Evolutionary conservation across 2,329 filamentous ascomycete genomes (phyloP).

Genomic region (Rhynchosporium graminicola): DNA sequence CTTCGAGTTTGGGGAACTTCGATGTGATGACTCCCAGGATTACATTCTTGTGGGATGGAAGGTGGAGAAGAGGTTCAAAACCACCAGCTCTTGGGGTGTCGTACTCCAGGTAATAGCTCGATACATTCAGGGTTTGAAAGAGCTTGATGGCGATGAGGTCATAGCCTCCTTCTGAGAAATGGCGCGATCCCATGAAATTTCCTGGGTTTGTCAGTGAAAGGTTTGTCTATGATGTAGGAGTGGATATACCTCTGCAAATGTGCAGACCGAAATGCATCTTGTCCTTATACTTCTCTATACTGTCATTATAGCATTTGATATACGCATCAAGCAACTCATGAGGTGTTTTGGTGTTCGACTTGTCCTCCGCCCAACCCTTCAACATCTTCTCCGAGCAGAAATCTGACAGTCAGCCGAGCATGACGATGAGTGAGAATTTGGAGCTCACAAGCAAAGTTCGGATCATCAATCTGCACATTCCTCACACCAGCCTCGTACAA

Average conservation of each 20-base stretch:
- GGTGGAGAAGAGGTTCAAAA: constrained; percentile 63
- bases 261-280: constrained; percentile 80
- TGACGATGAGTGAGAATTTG: not conserved
- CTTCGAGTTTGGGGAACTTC: constrained; percentile 63
- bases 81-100: constrained; percentile 65
- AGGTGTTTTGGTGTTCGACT: constrained; percentile 54
- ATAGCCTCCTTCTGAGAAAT: constrained; percentile 68
- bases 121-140: constrained; percentile 62
- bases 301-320: constrained; percentile 76
- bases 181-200: constrained; percentile 67
- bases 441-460: constrained; percentile 62
- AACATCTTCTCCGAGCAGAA: constrained; percentile 76
- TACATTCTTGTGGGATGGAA: constrained; percentile 64
- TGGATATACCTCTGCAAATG: constrained; percentile 60
- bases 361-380: constrained; percentile 66
- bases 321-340: constrained; percentile 75
- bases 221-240: not conserved
- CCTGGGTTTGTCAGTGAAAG: constrained; percentile 16
- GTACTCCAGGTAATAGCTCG: constrained; percentile 72
- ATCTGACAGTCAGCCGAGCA: constrained; percentile 46
- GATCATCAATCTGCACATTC: constrained; percentile 58
- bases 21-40: constrained; percentile 68
- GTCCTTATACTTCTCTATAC: constrained; percentile 60
- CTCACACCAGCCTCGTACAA: constrained; percentile 56
- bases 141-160: constrained; percentile 68